Evolutionary conservation across 2,329 filamentous ascomycete genomes (phyloP), one percentile per base, ranked within the genome.

Genomic region (Trichoderma oligosporum): DNA sequence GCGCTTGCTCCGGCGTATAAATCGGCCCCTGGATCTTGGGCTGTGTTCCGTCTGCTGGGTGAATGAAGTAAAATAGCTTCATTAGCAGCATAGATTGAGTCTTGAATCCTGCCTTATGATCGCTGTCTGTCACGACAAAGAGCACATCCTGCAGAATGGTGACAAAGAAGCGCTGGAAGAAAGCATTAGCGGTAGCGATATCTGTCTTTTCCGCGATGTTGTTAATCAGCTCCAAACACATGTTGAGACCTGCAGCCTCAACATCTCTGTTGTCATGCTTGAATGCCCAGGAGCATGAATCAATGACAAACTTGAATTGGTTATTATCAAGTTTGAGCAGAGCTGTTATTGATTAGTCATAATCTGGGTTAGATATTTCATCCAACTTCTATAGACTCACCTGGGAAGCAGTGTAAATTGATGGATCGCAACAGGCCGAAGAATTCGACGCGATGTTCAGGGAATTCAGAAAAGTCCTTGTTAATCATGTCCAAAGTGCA

Each of bases 401-500:
- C 88, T 46, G 91, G 91, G 85, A 99, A 99, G 75, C 94, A 99
- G 72, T 96, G 91, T 46, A 97, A 78, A 73, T 99, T 99, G 76
- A 99, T 97, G 12, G 93, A 90, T 64, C 95, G 84, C 35, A 99
- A 82, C 22, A 99, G 83, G 74, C 96, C 97, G 82, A 99, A 99
- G 75, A 99, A 99, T 73, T 97, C 93, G n/a, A 99, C 94, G 58
- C 95, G 88, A 71, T 99, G 94, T 73, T 99, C 94, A 0, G 94
- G 94, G 73, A 96, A 99, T 71, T 99, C 94, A 45, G 95, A 97
- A 74, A 99, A 99, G 74, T 99, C 94, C 77, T 99, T 99, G 83
- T 97, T 99, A 77, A 99, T 99, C 94, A 99, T 99, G 68, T 96
- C 91, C 57, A 99, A 80, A 3, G 94, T 99, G 78, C 93, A 97